Evolutionary conservation across 2,329 filamentous ascomycete genomes (phyloP).

Genomic region (Ophiocordyceps camponoti-floridani): DNA sequence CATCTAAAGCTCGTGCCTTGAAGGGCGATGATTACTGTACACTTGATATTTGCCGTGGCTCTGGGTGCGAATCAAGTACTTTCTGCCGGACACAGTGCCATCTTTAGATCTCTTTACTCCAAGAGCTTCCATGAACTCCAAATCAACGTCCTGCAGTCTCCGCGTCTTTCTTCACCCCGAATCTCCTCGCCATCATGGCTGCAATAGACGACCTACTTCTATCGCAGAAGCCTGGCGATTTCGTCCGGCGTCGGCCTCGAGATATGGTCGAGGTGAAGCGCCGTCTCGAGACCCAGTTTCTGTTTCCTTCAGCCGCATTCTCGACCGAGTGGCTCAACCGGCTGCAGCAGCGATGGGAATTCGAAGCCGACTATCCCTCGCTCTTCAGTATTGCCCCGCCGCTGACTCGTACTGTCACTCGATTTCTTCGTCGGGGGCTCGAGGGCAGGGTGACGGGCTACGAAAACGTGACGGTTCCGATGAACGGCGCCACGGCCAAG

Average conservation of each 20-base stretch:
- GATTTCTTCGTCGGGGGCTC: slow-evolving; percentile 79
- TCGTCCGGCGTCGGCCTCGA: slow-evolving; percentile 9
- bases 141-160: background rate
- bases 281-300: slow-evolving; percentile 57
- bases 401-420: slow-evolving; percentile 84
- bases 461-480: slow-evolving; percentile 81
- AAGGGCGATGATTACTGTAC: background rate
- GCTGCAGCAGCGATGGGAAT: slow-evolving; percentile 79
- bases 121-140: background rate
- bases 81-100: background rate
- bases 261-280: slow-evolving; percentile 39
- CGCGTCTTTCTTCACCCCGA: too few relatives aligned
- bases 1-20: background rate
- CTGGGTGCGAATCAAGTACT: background rate
- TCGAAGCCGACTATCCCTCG: slow-evolving; percentile 60
- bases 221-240: slow-evolving; percentile 7
- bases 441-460: slow-evolving; percentile 90
- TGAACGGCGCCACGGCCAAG: slow-evolving; percentile 78
- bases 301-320: slow-evolving; percentile 66
- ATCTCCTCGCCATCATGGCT: slow-evolving; percentile 8
- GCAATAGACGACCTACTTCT: slow-evolving; percentile 18
- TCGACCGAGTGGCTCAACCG: slow-evolving; percentile 73
- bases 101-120: background rate
- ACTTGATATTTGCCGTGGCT: background rate
- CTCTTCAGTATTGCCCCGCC: slow-evolving; percentile 78